These are phyloP conservation scores for Coleophoma cylindrospora DNA, from an alignment of 2,329 filamentous ascomycete genomes.

Conservation along the genomic window DNA sequence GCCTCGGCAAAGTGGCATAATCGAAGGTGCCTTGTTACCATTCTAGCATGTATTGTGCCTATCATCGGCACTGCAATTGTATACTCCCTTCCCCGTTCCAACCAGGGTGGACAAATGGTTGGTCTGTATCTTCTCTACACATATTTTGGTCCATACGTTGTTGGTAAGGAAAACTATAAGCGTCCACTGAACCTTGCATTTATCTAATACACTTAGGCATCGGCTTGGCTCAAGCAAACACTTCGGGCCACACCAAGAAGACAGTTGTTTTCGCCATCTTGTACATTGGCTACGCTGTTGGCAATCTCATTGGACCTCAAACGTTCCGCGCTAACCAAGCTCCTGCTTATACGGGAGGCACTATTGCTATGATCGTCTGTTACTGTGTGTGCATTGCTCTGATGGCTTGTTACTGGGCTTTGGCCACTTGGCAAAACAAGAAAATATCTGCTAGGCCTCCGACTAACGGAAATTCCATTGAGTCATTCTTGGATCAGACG, in stretches of 20 bases:
- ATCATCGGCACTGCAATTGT: conserved; percentile 26
- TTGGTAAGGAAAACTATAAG: conserved; percentile 6
- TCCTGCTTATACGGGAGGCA: conserved; percentile 43
- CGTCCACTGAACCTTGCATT: not conserved
- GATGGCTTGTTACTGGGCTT: conserved; percentile 18
- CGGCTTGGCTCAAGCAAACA: conserved; percentile 36
- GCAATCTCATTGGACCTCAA: conserved; percentile 51
- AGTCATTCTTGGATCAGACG: conserved; percentile 5
- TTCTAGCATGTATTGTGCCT: conserved; percentile 24
- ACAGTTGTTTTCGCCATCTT: conserved; percentile 41
- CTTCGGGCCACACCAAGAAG: conserved; percentile 43
- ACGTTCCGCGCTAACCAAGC: conserved; percentile 46
- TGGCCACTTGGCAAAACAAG: conserved; percentile 20
- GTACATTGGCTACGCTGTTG: conserved; percentile 42
- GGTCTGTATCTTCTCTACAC: conserved; percentile 35
- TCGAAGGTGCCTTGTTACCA: conserved; percentile 24
- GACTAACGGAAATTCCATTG: not conserved
- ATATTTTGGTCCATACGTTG: conserved; percentile 30
- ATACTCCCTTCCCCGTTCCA: conserved; percentile 24
- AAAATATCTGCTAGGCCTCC: not conserved
- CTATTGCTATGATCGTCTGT: conserved; percentile 44
- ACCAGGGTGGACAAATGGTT: conserved; percentile 32
- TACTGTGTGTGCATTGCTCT: conserved; percentile 23
- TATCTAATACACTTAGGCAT: conserved; percentile 1
- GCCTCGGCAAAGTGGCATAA: conserved; percentile 25